phyloP scores from a whole-genome alignment of 2,329 filamentous ascomycete species.

The Didymella lethalis region DNA sequence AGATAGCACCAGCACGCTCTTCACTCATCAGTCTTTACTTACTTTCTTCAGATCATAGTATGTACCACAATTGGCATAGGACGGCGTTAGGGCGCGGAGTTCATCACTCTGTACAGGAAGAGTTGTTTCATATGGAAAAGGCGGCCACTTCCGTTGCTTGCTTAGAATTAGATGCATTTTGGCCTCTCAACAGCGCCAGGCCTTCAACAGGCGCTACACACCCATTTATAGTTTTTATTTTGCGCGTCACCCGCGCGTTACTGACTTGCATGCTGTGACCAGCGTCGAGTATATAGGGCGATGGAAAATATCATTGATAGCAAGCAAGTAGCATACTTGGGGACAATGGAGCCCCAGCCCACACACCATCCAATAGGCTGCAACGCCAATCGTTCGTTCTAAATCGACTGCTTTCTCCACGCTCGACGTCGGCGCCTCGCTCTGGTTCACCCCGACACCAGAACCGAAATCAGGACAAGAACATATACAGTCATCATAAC shows the following conservation, averaged over 20 bases:
- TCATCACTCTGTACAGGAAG: slow-evolving; percentile 40
- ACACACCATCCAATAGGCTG: background rate
- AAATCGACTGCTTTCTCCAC: background rate
- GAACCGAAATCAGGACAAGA: too few species aligned
- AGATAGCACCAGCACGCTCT: slow-evolving; percentile 24
- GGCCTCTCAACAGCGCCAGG: slow-evolving; percentile 34
- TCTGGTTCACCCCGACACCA: background rate
- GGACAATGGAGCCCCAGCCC: background rate
- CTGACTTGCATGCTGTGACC: background rate
- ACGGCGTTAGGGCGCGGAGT: slow-evolving; percentile 29
- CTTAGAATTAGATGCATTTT: slow-evolving; percentile 32
- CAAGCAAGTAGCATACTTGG: background rate
- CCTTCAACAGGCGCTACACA: slow-evolving; percentile 43
- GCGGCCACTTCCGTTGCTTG: slow-evolving; percentile 27
- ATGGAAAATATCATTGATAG: background rate
- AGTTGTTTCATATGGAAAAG: slow-evolving; percentile 7
- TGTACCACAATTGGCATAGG: slow-evolving; percentile 14
- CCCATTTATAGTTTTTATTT: slow-evolving; percentile 15
- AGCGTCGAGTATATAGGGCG: background rate
- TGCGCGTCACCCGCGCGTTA: background rate
- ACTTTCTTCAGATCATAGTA: background rate
- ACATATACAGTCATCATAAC: background rate
- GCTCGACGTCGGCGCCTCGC: background rate
- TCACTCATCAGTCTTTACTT: background rate
- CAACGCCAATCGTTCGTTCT: background rate